Conservation (phyloP, 805 yeast species). For the Candida oleophila region DNA sequence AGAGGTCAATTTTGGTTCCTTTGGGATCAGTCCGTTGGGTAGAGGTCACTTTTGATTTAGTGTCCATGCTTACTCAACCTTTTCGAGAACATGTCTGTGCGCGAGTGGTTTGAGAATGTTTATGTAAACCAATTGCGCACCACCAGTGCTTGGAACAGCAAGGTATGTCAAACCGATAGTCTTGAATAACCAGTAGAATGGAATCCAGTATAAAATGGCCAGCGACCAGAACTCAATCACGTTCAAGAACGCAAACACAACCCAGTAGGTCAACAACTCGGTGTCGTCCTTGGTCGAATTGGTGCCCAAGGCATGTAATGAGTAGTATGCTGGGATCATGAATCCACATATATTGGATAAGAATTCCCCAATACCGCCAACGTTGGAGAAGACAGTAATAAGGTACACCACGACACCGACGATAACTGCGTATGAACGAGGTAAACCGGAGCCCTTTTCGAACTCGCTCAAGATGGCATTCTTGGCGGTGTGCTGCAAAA, state of each 20-base stretch:
- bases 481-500: constrained; percentile 2
- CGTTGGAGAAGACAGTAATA: constrained; percentile 77
- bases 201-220: constrained; percentile 91
- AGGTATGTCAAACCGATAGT: constrained; percentile 83
- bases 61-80: too few relatives aligned
- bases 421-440: constrained; percentile 82
- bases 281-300: constrained; percentile 72
- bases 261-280: constrained; percentile 93
- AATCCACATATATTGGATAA: constrained; percentile 91
- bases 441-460: constrained; percentile 50
- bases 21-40: too few relatives aligned
- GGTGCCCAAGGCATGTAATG: constrained; percentile 81
- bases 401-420: constrained; percentile 67
- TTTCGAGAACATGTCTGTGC: constrained; percentile 39
- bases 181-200: constrained; percentile 94
- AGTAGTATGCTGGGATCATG: constrained; percentile 84
- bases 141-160: constrained; percentile 84
- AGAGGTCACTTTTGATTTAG: too few relatives aligned
- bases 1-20: too few relatives aligned
- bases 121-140: constrained; percentile 73
- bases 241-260: constrained; percentile 89
- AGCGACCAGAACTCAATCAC: constrained; percentile 95
- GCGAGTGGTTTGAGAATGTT: constrained; percentile 66
- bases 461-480: constrained; percentile 32
- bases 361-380: constrained; percentile 94